phyloP scores from a whole-genome alignment of 164 flowering plant genomes.

The Magnolia sinica region DNA sequence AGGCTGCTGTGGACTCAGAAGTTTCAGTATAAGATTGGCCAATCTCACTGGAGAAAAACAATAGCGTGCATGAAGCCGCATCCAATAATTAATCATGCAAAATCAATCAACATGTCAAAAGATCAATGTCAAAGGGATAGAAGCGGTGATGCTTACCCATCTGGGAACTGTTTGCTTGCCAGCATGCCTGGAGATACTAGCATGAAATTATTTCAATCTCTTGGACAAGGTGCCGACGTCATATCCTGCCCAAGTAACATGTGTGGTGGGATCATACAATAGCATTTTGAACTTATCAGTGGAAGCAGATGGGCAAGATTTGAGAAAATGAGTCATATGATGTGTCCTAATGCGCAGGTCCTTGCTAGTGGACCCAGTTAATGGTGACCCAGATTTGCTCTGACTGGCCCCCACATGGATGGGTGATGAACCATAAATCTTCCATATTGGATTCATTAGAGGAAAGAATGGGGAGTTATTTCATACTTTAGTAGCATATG shows the following conservation, averaged over 20 bases:
- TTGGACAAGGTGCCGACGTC: slow-evolving; percentile 5
- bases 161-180: slow-evolving; percentile 11
- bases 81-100: slow-evolving; percentile 15
- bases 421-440: too few relatives aligned
- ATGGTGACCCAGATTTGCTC: neutral
- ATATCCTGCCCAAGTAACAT: slow-evolving; percentile 16
- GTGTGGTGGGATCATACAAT: too few relatives aligned
- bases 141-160: slow-evolving; percentile 10
- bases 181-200: slow-evolving; percentile 5
- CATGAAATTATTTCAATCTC: slow-evolving; percentile 16
- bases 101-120: neutral
- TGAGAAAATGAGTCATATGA: neutral
- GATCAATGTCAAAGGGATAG: neutral
- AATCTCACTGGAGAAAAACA: slow-evolving; percentile 44
- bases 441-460: too few relatives aligned
- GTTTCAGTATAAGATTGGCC: slow-evolving; percentile 34
- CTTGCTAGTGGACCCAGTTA: neutral
- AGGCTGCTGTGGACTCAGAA: slow-evolving; percentile 31
- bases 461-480: too few relatives aligned
- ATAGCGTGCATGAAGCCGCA: slow-evolving; percentile 29
- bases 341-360: neutral
- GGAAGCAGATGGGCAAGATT: neutral
- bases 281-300: too few relatives aligned
- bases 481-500: too few relatives aligned
- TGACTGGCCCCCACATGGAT: neutral